phyloP scores from a whole-genome alignment of 345 rosid genomes.

The Hirschfeldia incana region DNA sequence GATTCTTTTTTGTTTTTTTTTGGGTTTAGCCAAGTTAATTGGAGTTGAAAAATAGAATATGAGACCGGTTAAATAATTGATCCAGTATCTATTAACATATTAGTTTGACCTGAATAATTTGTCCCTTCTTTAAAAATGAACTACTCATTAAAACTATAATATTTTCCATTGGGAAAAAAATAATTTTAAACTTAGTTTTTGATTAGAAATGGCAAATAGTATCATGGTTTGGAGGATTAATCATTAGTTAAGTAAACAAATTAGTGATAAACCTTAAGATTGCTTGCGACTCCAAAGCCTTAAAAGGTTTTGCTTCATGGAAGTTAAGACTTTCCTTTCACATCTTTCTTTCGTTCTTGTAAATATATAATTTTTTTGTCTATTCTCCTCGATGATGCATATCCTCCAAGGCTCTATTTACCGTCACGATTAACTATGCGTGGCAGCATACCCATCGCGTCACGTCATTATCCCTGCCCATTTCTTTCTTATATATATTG shows the following conservation, averaged over 20 bases:
- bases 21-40: not conserved
- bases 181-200: not conserved
- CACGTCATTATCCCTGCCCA: not conserved
- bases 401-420: slow-evolving; percentile 9
- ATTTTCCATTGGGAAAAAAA: not conserved
- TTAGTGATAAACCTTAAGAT: not conserved
- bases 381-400: not conserved
- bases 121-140: not conserved
- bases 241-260: not conserved
- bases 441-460: not conserved
- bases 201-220: not conserved
- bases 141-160: not conserved
- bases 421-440: not conserved
- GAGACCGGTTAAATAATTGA: not conserved
- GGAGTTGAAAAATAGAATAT: not conserved
- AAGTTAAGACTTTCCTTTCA: slow-evolving; percentile 5
- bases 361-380: not conserved
- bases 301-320: slow-evolving; percentile 9
- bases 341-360: slow-evolving; percentile 9
- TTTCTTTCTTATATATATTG: not conserved
- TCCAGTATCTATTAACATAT: not conserved
- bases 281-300: slow-evolving; percentile 3
- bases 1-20: not conserved
- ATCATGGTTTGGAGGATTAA: not conserved
- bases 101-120: not conserved